phyloP scores from a whole-genome alignment of 495 filamentous ascomycete genomes.

The Hypoxylon rickii region DNA sequence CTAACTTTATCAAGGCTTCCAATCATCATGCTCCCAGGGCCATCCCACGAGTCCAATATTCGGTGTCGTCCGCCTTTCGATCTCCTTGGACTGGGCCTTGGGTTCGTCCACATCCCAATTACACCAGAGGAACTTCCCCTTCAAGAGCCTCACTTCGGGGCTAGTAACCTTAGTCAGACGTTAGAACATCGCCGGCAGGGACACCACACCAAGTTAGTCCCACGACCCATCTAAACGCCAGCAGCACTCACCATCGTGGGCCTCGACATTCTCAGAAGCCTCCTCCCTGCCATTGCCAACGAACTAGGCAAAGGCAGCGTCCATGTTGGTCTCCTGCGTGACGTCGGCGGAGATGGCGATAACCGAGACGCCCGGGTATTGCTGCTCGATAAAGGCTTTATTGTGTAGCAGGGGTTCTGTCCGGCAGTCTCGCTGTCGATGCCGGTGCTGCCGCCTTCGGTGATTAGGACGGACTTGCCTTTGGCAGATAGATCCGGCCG shows the following conservation, averaged over 20 bases:
- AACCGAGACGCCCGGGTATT: constrained; percentile 13
- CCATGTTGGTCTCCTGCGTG: constrained; percentile 46
- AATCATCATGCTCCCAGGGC: constrained; percentile 1
- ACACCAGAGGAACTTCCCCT: constrained; percentile 44
- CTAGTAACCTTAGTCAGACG: constrained; percentile 46
- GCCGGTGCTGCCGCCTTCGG: constrained; percentile 43
- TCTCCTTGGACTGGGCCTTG: constrained; percentile 8
- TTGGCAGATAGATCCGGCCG: constrained; percentile 45
- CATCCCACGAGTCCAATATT: constrained; percentile 8
- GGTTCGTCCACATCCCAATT: constrained; percentile 56
- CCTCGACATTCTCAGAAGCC: constrained; percentile 39
- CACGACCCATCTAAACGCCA: background rate
- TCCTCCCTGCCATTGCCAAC: constrained; percentile 36
- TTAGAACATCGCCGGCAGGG: constrained; percentile 42
- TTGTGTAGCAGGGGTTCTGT: constrained; percentile 14
- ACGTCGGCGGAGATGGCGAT: constrained; percentile 42
- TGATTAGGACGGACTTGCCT: constrained; percentile 51
- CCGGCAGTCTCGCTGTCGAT: constrained; percentile 50
- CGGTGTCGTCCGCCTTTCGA: background rate
- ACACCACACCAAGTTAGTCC: background rate
- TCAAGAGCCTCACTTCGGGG: constrained; percentile 44
- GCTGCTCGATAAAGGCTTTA: constrained; percentile 26
- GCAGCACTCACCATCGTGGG: constrained; percentile 37
- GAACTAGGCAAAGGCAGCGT: constrained; percentile 38
- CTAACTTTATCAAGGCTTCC: too few relatives aligned